phyloP scores from a whole-genome alignment of 306 rosid species.

The Rosa multiflora region DNA sequence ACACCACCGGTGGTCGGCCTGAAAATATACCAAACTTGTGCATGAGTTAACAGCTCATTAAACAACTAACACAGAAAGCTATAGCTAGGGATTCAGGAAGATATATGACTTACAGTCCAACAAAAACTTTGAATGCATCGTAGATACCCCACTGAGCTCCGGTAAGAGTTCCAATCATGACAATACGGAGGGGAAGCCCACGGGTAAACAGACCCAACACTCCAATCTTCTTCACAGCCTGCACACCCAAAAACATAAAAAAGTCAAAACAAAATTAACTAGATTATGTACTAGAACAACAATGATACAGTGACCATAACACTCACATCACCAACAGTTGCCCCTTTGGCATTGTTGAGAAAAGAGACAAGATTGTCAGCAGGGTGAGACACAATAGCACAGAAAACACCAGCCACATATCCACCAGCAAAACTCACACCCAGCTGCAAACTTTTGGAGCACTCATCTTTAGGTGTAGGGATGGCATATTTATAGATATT shows the following conservation, averaged over 20 bases:
- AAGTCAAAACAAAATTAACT: slow-evolving; percentile 12
- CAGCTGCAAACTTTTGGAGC: slow-evolving; percentile 81
- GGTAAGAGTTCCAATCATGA: slow-evolving; percentile 95
- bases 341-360: slow-evolving; percentile 94
- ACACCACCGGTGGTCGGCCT: slow-evolving; percentile 98
- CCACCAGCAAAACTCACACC: slow-evolving; percentile 97
- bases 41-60: neutral
- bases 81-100: slow-evolving; percentile 4
- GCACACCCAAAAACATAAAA: slow-evolving; percentile 20
- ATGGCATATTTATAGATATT: slow-evolving; percentile 66
- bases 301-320: neutral
- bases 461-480: slow-evolving; percentile 78
- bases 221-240: slow-evolving; percentile 93
- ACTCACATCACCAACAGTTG: slow-evolving; percentile 96
- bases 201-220: slow-evolving; percentile 79
- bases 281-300: neutral
- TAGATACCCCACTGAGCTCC: slow-evolving; percentile 99
- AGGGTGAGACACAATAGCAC: slow-evolving; percentile 97
- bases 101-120: slow-evolving; percentile 74
- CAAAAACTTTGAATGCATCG: slow-evolving; percentile 91
- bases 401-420: slow-evolving; percentile 88
- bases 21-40: slow-evolving; percentile 22
- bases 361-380: slow-evolving; percentile 98
- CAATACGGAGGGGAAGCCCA: slow-evolving; percentile 97
- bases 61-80: neutral